Conservation (phyloP, 2,329 filamentous ascomycete genomes). For the Pyrenochaeta sp. region DNA sequence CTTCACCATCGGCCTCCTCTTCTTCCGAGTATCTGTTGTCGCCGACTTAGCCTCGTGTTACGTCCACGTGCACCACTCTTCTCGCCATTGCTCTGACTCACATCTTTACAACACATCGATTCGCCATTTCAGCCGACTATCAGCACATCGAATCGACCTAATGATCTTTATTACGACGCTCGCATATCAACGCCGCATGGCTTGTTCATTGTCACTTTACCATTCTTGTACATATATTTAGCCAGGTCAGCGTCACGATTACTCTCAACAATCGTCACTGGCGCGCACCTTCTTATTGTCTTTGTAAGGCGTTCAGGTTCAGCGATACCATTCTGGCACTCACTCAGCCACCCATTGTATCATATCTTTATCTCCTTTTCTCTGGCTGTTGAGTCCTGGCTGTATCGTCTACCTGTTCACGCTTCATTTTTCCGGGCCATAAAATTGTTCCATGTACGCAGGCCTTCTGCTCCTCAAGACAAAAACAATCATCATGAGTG, state of each 20-base stretch:
- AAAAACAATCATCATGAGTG: constrained; percentile 26
- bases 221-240: constrained; percentile 45
- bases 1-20: constrained; percentile 21
- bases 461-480: constrained; percentile 6
- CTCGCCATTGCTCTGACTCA: constrained; percentile 32
- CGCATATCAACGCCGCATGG: constrained; percentile 13
- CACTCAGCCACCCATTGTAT: constrained; percentile 43
- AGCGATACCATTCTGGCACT: constrained; percentile 45
- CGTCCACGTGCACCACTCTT: constrained; percentile 25
- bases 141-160: constrained; percentile 8
- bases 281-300: constrained; percentile 11
- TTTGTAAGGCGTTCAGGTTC: constrained; percentile 33
- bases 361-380: constrained; percentile 26
- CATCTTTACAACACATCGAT: constrained; percentile 12
- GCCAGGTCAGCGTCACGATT: constrained; percentile 31
- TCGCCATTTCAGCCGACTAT: constrained; percentile 1
- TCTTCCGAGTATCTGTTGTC: constrained; percentile 22
- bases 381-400: constrained; percentile 2
- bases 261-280: constrained; percentile 24
- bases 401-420: constrained; percentile 10
- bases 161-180: constrained; percentile 21
- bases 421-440: constrained; percentile 12
- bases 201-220: constrained; percentile 15
- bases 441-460: constrained; percentile 23
- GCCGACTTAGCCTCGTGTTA: constrained; percentile 20